These are phyloP conservation scores for Knoxdaviesia capensis DNA, from an alignment of 2,329 filamentous ascomycete species.

Conservation along the genomic window DNA sequence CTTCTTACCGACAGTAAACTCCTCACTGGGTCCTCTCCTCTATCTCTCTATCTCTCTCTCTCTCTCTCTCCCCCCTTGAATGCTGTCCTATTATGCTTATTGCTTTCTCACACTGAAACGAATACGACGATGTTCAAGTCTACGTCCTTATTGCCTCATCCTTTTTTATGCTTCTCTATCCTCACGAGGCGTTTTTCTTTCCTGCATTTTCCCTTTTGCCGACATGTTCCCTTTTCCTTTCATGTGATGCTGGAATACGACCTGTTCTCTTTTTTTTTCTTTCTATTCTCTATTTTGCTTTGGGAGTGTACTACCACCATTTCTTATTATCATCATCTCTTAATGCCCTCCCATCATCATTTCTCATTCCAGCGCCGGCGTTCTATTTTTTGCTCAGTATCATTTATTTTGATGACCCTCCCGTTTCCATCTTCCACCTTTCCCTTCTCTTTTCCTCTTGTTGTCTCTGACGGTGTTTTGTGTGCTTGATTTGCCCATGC, in stretches of 20 bases:
- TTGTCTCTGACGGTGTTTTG: not conserved
- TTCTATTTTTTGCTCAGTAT: not conserved
- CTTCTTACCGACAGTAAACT: not conserved
- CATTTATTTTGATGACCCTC: no score
- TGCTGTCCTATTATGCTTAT: not conserved
- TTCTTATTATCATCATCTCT: constrained; percentile 2
- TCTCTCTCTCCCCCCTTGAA: not conserved
- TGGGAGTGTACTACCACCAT: constrained; percentile 9
- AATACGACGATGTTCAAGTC: constrained; percentile 3
- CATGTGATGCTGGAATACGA: constrained; percentile 6
- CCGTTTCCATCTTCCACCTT: not conserved
- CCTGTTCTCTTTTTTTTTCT: constrained; percentile 4
- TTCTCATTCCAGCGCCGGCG: not conserved
- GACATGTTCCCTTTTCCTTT: constrained; percentile 12
- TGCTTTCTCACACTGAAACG: not conserved
- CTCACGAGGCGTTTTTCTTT: not conserved
- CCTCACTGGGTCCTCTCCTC: not conserved
- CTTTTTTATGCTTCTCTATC: not conserved
- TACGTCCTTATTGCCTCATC: not conserved
- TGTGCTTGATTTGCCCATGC: constrained; percentile 6
- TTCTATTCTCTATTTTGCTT: constrained; percentile 6
- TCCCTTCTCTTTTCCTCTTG: constrained; percentile 3
- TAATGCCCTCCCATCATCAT: not conserved
- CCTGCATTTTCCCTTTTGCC: not conserved
- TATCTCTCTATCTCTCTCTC: not conserved